A percentile compares a stretch with the other conserved stretches of the same genome.
phyloP scores from a whole-genome alignment of 1,284 basidiomycete genomes.

The Takashimella koratensis region DNA sequence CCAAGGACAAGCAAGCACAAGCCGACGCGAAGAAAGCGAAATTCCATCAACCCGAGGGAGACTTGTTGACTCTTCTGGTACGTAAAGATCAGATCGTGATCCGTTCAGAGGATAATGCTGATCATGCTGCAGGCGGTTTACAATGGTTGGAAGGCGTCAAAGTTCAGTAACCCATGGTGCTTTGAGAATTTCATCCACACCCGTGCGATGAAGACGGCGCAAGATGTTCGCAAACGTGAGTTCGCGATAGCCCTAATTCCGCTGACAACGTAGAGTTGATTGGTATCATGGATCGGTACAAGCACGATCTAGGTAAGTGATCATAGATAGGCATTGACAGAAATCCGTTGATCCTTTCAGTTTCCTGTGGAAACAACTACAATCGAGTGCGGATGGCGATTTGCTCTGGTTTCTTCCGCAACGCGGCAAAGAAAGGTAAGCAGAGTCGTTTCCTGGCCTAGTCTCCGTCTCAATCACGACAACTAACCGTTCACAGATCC shows the following conservation, averaged over 20 bases:
- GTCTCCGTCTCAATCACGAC: slow-evolving; percentile 44
- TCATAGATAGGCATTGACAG: neutral
- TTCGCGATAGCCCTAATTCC: neutral
- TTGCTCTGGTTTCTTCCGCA: slow-evolving; percentile 92
- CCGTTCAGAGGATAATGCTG: slow-evolving; percentile 1
- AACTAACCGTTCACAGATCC: slow-evolving; percentile 32
- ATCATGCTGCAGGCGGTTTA: slow-evolving; percentile 65
- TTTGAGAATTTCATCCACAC: slow-evolving; percentile 98
- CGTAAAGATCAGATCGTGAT: slow-evolving; percentile 5
- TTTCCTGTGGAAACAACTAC: slow-evolving; percentile 74
- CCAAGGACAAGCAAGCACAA: slow-evolving; percentile 98
- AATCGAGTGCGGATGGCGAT: slow-evolving; percentile 93
- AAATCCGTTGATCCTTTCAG: slow-evolving; percentile 10
- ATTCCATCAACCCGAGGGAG: slow-evolving; percentile 96
- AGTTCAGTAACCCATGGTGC: slow-evolving; percentile 95
- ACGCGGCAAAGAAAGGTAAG: slow-evolving; percentile 90
- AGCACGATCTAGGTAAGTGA: slow-evolving; percentile 71
- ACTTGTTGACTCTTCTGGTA: slow-evolving; percentile 81
- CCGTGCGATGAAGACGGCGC: slow-evolving; percentile 92
- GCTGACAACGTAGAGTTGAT: slow-evolving; percentile 59
- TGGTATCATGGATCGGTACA: slow-evolving; percentile 99
- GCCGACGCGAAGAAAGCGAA: slow-evolving; percentile 99
- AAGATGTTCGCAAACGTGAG: slow-evolving; percentile 85
- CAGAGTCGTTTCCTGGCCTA: too few relatives aligned
- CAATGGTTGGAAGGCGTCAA: slow-evolving; percentile 95